Evolutionary conservation across 257 asterid species (phyloP).

Genomic region (Striga asiatica): DNA sequence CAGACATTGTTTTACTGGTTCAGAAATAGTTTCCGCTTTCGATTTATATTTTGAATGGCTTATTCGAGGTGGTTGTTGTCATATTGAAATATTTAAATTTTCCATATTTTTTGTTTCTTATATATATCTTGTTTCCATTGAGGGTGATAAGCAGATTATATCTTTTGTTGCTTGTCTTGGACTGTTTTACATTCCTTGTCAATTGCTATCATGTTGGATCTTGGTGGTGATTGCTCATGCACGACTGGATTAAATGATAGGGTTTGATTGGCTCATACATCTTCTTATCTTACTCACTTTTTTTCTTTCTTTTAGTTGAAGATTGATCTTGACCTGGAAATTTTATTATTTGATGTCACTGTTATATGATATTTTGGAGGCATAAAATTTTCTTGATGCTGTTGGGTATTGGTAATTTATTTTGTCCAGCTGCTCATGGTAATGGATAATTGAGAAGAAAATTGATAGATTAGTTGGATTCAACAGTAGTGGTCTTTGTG

Average conservation of each 20-base stretch:
- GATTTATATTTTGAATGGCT: background rate
- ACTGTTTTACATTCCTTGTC: background rate
- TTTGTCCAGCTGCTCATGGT: too few relatives aligned
- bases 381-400: too few relatives aligned
- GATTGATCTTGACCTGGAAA: conserved; percentile 4
- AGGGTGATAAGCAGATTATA: too few relatives aligned
- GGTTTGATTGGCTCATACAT: conserved; percentile 18
- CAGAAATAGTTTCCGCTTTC: background rate
- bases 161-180: background rate
- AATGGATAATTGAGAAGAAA: too few relatives aligned
- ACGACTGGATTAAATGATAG: conserved; percentile 7
- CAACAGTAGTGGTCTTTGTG: too few relatives aligned
- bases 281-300: conserved; percentile 10
- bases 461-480: too few relatives aligned
- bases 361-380: background rate
- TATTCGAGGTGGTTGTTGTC: background rate
- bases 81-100: too few relatives aligned
- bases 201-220: background rate
- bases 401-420: too few relatives aligned
- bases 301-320: conserved; percentile 2
- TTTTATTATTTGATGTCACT: background rate
- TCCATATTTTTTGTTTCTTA: too few relatives aligned
- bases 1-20: conserved; percentile 1
- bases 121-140: too few relatives aligned
- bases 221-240: background rate